Percentiles rank a stretch among this genome's conserved stretches.
Evolutionary conservation across 352 stramenopile species (phyloP).

Genomic region (Globisporangium lucens): DNA sequence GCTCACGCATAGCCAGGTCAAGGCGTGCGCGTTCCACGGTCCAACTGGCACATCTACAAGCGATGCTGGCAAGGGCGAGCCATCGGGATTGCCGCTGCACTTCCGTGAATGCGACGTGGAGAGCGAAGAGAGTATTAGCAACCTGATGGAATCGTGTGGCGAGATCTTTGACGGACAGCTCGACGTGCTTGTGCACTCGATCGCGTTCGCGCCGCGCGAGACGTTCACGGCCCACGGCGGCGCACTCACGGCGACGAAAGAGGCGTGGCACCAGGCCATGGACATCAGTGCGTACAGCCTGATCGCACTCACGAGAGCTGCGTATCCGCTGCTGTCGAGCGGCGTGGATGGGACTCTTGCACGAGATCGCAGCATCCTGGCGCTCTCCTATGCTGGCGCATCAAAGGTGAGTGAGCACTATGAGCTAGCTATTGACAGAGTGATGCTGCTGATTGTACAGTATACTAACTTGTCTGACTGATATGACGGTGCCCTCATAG

Average conservation of each 20-base stretch:
- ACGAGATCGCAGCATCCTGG: slow-evolving; percentile 71
- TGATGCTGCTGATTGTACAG: not conserved
- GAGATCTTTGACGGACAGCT: slow-evolving; percentile 55
- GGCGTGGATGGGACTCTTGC: slow-evolving; percentile 3
- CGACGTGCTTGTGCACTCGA: slow-evolving; percentile 89
- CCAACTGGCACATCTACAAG: slow-evolving; percentile 11
- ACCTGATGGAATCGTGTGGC: slow-evolving; percentile 42
- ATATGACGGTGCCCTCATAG: slow-evolving; percentile 13
- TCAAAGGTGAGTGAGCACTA: slow-evolving; percentile 32
- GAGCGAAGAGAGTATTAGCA: slow-evolving; percentile 45
- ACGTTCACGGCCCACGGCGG: slow-evolving; percentile 52
- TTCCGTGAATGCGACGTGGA: slow-evolving; percentile 79
- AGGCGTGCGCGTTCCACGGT: slow-evolving; percentile 47
- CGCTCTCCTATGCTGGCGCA: slow-evolving; percentile 86
- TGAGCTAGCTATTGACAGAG: too few species aligned
- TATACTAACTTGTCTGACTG: not conserved
- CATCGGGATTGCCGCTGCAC: slow-evolving; percentile 23
- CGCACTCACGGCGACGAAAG: slow-evolving; percentile 43
- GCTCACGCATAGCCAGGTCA: slow-evolving; percentile 43
- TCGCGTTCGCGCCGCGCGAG: slow-evolving; percentile 82
- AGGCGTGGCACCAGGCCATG: slow-evolving; percentile 76
- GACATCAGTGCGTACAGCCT: slow-evolving; percentile 90
- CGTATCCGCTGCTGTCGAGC: slow-evolving; percentile 52
- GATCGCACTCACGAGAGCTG: slow-evolving; percentile 70
- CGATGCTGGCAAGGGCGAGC: slow-evolving; percentile 9